These are phyloP conservation scores for Colletotrichum filicis DNA, from an alignment of 2,329 filamentous ascomycete species.

Conservation along the genomic window DNA sequence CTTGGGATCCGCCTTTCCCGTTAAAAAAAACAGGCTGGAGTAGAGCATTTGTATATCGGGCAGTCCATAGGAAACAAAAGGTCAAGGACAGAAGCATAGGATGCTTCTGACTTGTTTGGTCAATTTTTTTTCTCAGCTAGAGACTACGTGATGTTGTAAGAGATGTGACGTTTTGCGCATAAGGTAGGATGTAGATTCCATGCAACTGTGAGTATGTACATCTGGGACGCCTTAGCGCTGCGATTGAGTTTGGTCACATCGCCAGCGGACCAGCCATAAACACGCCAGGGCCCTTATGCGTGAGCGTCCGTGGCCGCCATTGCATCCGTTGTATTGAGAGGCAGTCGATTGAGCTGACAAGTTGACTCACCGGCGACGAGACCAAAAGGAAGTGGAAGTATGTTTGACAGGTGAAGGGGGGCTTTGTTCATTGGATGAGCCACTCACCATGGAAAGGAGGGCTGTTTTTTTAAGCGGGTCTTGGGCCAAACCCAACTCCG, in stretches of 20 bases:
- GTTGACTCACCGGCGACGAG: constrained; percentile 5
- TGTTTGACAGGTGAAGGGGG: not conserved
- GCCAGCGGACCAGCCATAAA: too few species aligned
- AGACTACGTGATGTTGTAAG: not conserved
- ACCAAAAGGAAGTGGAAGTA: not conserved
- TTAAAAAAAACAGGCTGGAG: constrained; percentile 10
- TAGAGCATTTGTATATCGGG: constrained; percentile 32
- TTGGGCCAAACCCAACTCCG: not conserved
- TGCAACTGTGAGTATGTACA: not conserved
- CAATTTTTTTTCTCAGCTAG: not conserved
- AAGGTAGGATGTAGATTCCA: too few species aligned
- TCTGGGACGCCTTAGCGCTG: not conserved
- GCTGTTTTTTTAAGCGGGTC: not conserved
- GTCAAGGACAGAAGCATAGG: constrained; percentile 3
- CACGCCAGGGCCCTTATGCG: too few species aligned
- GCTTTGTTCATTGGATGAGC: not conserved
- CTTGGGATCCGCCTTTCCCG: constrained; percentile 15
- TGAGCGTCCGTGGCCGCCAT: not conserved
- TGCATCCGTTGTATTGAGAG: not conserved
- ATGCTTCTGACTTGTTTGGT: not conserved
- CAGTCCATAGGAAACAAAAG: constrained; percentile 28
- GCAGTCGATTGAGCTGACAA: not conserved
- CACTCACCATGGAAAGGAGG: not conserved
- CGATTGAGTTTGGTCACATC: constrained; percentile 5
- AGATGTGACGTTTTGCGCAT: not conserved